A percentile compares a stretch with the other conserved stretches of the same genome.
Conservation (phyloP, 1,284 basidiomycete species). For the Violaceomyces palustris region DNA sequence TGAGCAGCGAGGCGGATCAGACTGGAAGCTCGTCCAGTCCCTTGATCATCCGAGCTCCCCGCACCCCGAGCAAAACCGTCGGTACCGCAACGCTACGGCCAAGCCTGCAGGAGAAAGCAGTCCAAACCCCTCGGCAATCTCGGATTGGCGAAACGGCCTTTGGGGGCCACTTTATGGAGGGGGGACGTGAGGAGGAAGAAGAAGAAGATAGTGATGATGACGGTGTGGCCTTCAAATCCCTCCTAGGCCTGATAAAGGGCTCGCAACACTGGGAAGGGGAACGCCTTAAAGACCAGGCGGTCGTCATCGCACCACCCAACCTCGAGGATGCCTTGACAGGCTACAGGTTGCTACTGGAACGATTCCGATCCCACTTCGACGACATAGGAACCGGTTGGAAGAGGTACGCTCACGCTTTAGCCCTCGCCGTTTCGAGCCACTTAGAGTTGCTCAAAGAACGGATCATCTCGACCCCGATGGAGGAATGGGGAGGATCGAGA, state of each 20-base stretch:
- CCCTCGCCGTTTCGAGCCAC: not conserved
- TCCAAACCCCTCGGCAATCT: not conserved
- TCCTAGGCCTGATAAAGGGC: not conserved
- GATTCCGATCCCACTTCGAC: not conserved
- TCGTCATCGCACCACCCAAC: not conserved
- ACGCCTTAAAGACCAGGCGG: not conserved
- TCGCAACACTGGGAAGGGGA: not conserved
- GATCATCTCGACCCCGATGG: not conserved
- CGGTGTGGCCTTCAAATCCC: not conserved
- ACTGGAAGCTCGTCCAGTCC: conserved; percentile 12
- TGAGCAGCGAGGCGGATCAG: not conserved
- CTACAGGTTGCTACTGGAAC: not conserved
- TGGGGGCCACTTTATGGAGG: not conserved
- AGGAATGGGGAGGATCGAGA: no score
- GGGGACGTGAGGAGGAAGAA: no score
- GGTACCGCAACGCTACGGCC: not conserved
- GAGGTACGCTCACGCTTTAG: not conserved
- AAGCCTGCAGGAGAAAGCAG: conserved; percentile 1
- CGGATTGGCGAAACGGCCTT: no score
- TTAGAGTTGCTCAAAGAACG: not conserved
- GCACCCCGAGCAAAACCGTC: not conserved
- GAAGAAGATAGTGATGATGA: no score
- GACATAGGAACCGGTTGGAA: not conserved
- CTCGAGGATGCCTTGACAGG: not conserved
- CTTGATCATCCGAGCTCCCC: conserved; percentile 4